Conservation (phyloP, 306 rosid species). For the Sophora flavescens region DNA sequence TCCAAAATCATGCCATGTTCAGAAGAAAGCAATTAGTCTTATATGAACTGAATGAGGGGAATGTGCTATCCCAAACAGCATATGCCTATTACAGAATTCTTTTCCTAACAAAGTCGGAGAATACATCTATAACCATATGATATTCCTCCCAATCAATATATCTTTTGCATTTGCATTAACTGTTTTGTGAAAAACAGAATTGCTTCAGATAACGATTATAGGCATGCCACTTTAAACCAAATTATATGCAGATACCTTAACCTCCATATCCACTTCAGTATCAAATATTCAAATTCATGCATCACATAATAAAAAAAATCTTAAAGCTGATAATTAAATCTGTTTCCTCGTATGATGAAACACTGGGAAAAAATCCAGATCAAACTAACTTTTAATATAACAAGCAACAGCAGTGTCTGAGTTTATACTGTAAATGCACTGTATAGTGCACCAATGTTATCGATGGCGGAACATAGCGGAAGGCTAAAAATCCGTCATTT, state of each 20-base stretch:
- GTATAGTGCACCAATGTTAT: conserved; percentile 5
- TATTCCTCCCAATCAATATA: neutral
- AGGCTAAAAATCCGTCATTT: too few species aligned
- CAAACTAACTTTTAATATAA: conserved; percentile 22
- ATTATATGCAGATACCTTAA: conserved; percentile 25
- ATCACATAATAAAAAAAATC: neutral
- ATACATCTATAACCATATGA: conserved; percentile 31
- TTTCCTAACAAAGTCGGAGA: conserved; percentile 11
- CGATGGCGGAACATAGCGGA: too few species aligned
- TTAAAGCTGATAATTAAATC: conserved; percentile 20
- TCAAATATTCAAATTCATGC: conserved; percentile 1
- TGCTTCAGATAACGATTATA: neutral
- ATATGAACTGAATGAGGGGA: conserved; percentile 25
- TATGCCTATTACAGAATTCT: conserved; percentile 24
- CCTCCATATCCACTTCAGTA: conserved; percentile 30
- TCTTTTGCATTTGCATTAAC: too few species aligned
- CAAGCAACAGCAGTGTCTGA: conserved; percentile 1
- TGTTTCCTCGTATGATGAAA: conserved; percentile 13
- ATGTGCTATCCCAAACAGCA: conserved; percentile 22
- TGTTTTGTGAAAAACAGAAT: too few species aligned
- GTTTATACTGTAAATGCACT: neutral
- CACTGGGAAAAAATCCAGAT: conserved; percentile 2
- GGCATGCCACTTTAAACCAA: conserved; percentile 16
- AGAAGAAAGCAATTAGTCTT: conserved; percentile 44
- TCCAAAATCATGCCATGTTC: conserved; percentile 39